Conservation (phyloP, 768 basidiomycete genomes). For the Nidularia sp. region DNA sequence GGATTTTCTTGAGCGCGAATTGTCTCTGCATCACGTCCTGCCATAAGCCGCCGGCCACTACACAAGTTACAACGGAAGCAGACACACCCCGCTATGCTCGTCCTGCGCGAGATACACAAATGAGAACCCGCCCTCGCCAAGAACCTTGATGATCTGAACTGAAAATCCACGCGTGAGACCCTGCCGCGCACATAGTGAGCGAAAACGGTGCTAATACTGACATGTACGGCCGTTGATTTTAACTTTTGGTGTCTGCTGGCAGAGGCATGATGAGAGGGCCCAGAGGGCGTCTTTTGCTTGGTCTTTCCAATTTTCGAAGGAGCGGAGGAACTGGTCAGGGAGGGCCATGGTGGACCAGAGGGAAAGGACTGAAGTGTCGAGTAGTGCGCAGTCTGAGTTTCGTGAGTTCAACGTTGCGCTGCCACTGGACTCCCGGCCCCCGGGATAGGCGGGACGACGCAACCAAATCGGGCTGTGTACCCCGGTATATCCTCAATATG, state of each 20-base stretch:
- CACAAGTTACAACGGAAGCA: neutral
- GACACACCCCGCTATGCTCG: constrained; percentile 74
- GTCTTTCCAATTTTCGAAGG: constrained; percentile 59
- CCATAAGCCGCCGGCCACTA: neutral
- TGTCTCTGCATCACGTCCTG: constrained; percentile 48
- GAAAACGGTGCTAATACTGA: constrained; percentile 27
- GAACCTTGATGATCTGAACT: constrained; percentile 88
- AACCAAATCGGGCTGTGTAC: too few relatives aligned
- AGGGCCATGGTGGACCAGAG: constrained; percentile 18
- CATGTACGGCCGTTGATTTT: constrained; percentile 97
- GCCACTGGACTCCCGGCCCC: too few relatives aligned
- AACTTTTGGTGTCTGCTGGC: constrained; percentile 77
- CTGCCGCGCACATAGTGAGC: neutral
- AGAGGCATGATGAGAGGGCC: constrained; percentile 78
- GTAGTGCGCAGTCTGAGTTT: too few relatives aligned
- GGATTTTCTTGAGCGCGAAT: constrained; percentile 96
- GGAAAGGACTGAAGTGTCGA: too few relatives aligned
- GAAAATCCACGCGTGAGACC: constrained; percentile 5
- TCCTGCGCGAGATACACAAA: constrained; percentile 89
- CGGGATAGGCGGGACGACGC: too few relatives aligned
- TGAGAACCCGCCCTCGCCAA: constrained; percentile 95
- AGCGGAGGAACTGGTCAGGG: constrained; percentile 36
- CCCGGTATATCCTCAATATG: too few relatives aligned
- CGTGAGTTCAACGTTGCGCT: too few relatives aligned
- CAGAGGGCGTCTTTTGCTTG: constrained; percentile 80